Evolutionary conservation across 2,329 filamentous ascomycete species (phyloP), one percentile per base, ranked within the genome.

Genomic region (Coniella lustricola): DNA sequence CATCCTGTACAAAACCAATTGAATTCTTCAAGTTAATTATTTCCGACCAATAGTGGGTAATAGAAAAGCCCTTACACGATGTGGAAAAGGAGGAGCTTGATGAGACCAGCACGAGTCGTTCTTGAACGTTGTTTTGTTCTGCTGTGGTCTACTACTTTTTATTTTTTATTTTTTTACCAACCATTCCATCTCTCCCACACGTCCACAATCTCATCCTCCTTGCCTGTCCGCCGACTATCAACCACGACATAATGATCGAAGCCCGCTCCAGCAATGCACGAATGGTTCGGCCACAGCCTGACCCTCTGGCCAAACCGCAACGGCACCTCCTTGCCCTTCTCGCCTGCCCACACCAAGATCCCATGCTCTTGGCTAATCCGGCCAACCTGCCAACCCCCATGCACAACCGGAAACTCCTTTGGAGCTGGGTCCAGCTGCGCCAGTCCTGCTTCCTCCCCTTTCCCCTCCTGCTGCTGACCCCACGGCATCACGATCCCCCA

Each of bases 321-420:
- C 40, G 66, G 60, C 36, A 75, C 64, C 36, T 69, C 64, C n/a
- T 66, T 67, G 41, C 75, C 64, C n/a, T 69, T 63, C 10, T 69
- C 62, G 0, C 71, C 73, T 34, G 71, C 66, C 79, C 84, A 89
- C 1, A 68, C 71, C 57, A 91, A 60, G 46, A 89, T 80, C 0
- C 84, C 85, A 65, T 91, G 87, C 66, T 93, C 87, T 67, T 91
- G 87, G 54, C 82, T 84, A 50, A 91, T 77, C 21, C 79, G 74
- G 13, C 77, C 81, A 1, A 91, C 80, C 55, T 86, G 76, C 83
- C 86, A 87, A 2, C 74, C 76, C 3, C 62, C 65, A 49, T 68
- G 62, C 10, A 64, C 62, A 12, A 59, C 61, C 3, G 70, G 69
- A 52, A 73, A 73, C 4, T 69, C 67, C 38, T 25, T n/a, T 7